Evolutionary conservation across 2,329 filamentous ascomycete genomes (phyloP), one percentile per base, ranked within the genome.

Genomic region (Rachicladosporium sp.): DNA sequence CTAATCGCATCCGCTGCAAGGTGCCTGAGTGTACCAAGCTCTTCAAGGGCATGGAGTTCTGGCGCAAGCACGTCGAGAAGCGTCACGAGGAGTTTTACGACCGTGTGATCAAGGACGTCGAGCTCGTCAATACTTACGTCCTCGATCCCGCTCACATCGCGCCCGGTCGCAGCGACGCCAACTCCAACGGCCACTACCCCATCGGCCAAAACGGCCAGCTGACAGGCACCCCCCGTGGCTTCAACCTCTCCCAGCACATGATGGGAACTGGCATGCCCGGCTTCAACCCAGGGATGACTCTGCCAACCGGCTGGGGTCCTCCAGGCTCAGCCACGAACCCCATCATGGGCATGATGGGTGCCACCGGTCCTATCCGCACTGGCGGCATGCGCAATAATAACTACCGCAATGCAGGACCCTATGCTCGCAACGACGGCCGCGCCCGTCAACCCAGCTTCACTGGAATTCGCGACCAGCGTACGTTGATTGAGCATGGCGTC

Each of bases 31-130:
- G 91, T 63, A 82, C 82, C 8, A 98, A 98, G 63, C 69, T 98
- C 6, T 98, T 98, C 72, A 96, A 96, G 62, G 91, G 91, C 43
- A 82, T 93, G 33, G 78, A 89, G 52, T 98, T 98, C 60, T 98
- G 93, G 89, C 80, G 79, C 55, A 98, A 98, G 69, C 91, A 98
- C 54, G 80, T 96, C 10, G 89, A 96, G 64, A 98, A 98, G 67
- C 79, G 93, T 42, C 91, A 98, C 59, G 60, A 74, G 0, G 89
- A 96, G 39, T 98, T 88, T 83, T 73, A 83, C 33, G 80, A 88
- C 29, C 74, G 68, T 39, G 67, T 95, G 48, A 82, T 80, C 59
- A 78, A 81, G 57, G 89, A 95, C 67, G 88, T 94, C 51, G 74
- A 82, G 42, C 77, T 96, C 10, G 83, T 98, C 56, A 98, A 98